Base-by-base conservation (phyloP, 169 alveolate species). In the Babesia ovis region DNA sequence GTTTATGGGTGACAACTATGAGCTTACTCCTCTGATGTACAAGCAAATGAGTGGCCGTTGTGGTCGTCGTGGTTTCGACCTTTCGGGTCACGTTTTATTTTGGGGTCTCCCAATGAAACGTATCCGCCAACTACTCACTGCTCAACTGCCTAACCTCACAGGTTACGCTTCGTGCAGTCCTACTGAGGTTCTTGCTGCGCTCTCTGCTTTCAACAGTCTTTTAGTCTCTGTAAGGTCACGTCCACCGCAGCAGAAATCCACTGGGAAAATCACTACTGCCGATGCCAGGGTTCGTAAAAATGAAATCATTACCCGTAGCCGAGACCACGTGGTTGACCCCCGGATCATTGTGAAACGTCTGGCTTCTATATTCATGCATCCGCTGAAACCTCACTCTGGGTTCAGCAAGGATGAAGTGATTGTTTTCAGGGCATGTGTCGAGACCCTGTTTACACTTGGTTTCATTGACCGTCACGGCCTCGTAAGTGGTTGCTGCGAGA, bases 31-130 rank as follows among this genome's bases (percentile, higher is more conserved):
- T 39, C 80, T 94, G 51, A 88, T 95, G 94, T 95, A 81, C 90
- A 86, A 94, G 62, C 98, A 95, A 77, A 92, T 93, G 83, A 88
- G 94, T 22, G 98, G 98, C 27, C 94, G 98, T 23, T 94, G 96
- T 1, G 97, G 97, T 8, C 73, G 98, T 50, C 91, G 98, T 56
- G 97, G 98, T 25, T 95, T 90, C 77, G 98, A 95, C 83, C 77
- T 92, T 42, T 89, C 89, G 64, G 98, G 98, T 8, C 90, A 92
- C 59, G 93, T 95, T 39, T 71, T 95, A 27, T 93, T 95, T 85
- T 91, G 95, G 96, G 93, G 89, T 41, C 80, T 92, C 42, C 94
- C 96, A 31, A 89, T 85, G 61, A 91, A 90, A 57, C 90, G 92
- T 60, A 81, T 92, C 20, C 86, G 83, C 58, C 71, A 91, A 54